Evolutionary conservation across 2,329 filamentous ascomycete species (phyloP).

Genomic region (Sporothrix variecibatus): DNA sequence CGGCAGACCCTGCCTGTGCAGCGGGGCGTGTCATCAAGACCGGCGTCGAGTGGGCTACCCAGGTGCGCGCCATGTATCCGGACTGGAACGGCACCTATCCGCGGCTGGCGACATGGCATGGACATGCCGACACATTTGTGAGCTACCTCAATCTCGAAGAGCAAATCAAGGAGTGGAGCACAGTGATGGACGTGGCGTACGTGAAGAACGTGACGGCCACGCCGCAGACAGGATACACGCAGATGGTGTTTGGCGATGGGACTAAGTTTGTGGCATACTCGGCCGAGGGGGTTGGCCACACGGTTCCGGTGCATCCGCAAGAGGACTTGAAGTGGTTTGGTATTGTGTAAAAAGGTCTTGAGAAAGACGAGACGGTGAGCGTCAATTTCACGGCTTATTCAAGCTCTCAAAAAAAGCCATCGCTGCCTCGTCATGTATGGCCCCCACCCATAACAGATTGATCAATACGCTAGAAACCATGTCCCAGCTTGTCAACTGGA

Average conservation of each 20-base stretch:
- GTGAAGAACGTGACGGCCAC: conserved; percentile 34
- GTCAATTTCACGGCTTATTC: neutral
- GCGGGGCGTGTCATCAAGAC: conserved; percentile 42
- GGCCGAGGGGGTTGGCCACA: conserved; percentile 36
- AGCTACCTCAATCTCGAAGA: conserved; percentile 43
- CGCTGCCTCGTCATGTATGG: neutral
- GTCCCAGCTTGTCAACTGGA: conserved; percentile 1
- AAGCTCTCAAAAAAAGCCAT: conserved; percentile 1
- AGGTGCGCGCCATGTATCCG: conserved; percentile 37
- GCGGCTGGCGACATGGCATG: conserved; percentile 62
- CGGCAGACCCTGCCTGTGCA: conserved; percentile 44
- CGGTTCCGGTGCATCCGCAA: conserved; percentile 31
- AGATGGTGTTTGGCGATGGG: conserved; percentile 39
- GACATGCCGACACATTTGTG: conserved; percentile 52
- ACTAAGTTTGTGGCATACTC: conserved; percentile 38
- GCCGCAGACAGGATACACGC: conserved; percentile 36
- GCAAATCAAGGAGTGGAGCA: conserved; percentile 39
- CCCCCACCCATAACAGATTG: neutral
- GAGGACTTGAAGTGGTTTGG: conserved; percentile 34
- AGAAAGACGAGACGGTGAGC: neutral
- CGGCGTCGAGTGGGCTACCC: neutral
- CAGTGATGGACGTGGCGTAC: conserved; percentile 34
- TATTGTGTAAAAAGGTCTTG: neutral
- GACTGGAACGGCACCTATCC: conserved; percentile 47
- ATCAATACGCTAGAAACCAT: neutral